Percentiles rank a stretch among this genome's conserved stretches.
Conservation (phyloP, 78 protist species). For the Dictyostelium capitatum region DNA sequence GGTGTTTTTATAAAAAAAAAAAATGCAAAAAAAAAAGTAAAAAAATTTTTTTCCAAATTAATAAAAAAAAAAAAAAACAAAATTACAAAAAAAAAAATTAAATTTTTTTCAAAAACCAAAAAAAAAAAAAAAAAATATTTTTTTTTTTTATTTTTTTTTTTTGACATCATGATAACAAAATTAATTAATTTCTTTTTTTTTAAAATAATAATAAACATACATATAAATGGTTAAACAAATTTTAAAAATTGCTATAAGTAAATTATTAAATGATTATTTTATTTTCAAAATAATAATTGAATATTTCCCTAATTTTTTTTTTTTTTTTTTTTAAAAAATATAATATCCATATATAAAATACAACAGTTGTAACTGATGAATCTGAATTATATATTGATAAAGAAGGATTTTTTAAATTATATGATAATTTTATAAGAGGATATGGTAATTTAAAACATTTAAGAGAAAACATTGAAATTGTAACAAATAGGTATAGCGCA, state of each 20-base stretch:
- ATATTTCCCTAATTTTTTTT: no score
- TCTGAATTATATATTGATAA: neutral
- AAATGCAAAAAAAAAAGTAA: no score
- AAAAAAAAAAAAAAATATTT: no score
- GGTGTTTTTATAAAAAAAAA: no score
- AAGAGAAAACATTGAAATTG: neutral
- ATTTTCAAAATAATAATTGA: neutral
- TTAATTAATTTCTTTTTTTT: no score
- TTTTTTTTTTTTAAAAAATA: neutral
- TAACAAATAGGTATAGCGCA: neutral
- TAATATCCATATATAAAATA: no score
- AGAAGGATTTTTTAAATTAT: neutral
- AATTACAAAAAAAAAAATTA: no score
- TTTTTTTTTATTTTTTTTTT: no score
- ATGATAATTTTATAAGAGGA: neutral
- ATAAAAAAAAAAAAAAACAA: no score
- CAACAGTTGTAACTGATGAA: conserved; percentile 5
- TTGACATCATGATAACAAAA: no score
- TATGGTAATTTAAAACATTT: neutral
- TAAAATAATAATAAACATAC: neutral
- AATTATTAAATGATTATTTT: neutral
- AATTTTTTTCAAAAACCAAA: no score
- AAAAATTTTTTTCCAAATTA: no score
- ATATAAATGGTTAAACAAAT: neutral
- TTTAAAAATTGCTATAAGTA: neutral